These are phyloP conservation scores for Salvia splendens DNA, from an alignment of 257 asterid species.

Conservation along the genomic window DNA sequence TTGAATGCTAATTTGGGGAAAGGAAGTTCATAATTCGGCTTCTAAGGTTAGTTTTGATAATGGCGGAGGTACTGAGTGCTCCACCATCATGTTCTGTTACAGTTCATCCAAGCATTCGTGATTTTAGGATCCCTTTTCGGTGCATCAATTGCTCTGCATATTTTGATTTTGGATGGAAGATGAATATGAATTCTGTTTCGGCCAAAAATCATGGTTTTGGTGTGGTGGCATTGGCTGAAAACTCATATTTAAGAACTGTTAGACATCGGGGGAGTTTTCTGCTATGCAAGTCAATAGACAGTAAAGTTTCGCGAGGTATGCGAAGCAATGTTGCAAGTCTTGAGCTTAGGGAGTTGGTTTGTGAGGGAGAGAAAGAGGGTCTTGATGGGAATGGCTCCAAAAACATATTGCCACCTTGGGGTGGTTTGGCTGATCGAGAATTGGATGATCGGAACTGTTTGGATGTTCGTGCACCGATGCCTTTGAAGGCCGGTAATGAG, in stretches of 20 bases:
- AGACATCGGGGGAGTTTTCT: slow-evolving; percentile 17
- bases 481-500: slow-evolving; percentile 25
- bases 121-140: slow-evolving; percentile 31
- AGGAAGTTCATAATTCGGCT: slow-evolving; percentile 13
- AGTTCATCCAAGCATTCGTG: slow-evolving; percentile 18
- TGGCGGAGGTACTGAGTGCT: slow-evolving; percentile 38
- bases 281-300: slow-evolving; percentile 18
- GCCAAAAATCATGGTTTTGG: slow-evolving; percentile 29
- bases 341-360: slow-evolving; percentile 39
- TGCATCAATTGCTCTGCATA: slow-evolving; percentile 34
- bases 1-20: slow-evolving; percentile 28
- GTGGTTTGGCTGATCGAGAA: slow-evolving; percentile 33
- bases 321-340: slow-evolving; percentile 38
- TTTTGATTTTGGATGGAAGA: slow-evolving; percentile 30
- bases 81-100: slow-evolving; percentile 36
- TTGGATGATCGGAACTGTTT: slow-evolving; percentile 21
- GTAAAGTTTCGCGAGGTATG: neutral
- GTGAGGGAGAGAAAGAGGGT: slow-evolving; percentile 40
- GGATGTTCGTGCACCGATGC: slow-evolving; percentile 14
- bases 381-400: slow-evolving; percentile 33
- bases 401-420: slow-evolving; percentile 41
- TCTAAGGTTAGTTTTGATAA: slow-evolving; percentile 36
- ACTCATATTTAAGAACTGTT: slow-evolving; percentile 20
- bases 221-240: slow-evolving; percentile 22
- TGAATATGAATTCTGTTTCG: slow-evolving; percentile 9